Evolutionary conservation across 257 asterid species (phyloP), one percentile per base, ranked within the genome.

Genomic region (Solanum pinnatisectum): DNA sequence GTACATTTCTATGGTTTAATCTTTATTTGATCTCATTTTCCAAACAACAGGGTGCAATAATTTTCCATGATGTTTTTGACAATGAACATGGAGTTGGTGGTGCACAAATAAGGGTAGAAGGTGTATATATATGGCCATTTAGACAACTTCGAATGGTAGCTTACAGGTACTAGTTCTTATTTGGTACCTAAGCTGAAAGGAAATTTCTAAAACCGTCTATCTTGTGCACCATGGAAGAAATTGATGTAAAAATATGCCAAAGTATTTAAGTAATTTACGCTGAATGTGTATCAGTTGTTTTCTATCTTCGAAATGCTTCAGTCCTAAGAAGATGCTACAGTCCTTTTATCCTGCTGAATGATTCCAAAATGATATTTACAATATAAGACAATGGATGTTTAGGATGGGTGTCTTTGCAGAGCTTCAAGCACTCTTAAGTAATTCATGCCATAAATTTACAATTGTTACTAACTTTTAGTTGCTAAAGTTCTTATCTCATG

Each of bases 81-180:
- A 92, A 94, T 86, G 99, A 96, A 85, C 93, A 92, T 87, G 98
- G 94, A 90, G 68, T 81, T 81, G 85, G 67, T 46, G 96, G 97
- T 87, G 95, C 99, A 90, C 97, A 93, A 93, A 92, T 97, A 84
- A 93, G 96, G 89, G 96, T 97, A 82, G 99, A 95, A 91, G 99
- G 99, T 83, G 99, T 97, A 86, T 96, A 97, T 90, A 93, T 97
- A 89, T 97, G 99, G 99, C 99, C 99, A 88, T 97, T 97, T 94
- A 94, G 98, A 94, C 99, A 97, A 88, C 95, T 97, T 84, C 96
- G 99, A 88, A 89, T 97, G 99, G 97, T 97, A 78, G 98, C 96
- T 83, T 94, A 88, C 94, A 95, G 99, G 99, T 97, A 92, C 30
- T 81, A 16, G 68, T 44, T 81, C 25, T 49, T 44, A 81, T 27